phyloP scores from a whole-genome alignment of 2,329 filamentous ascomycete genomes.

The Daldinia sp. region DNA sequence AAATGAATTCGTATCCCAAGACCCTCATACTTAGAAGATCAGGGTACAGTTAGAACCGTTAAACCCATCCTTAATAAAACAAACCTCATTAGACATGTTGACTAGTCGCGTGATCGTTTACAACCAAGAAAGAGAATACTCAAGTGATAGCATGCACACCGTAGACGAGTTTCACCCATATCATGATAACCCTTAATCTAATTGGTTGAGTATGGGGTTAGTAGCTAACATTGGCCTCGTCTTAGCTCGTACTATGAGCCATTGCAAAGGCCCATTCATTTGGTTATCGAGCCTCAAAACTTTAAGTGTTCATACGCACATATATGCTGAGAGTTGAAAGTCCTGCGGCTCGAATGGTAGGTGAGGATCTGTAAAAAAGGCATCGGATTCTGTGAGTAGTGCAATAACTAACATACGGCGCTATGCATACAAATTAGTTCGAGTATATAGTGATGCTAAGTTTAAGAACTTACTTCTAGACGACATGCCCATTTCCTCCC shows the following conservation, averaged over 20 bases:
- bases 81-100: not conserved
- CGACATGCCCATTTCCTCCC: slow-evolving; percentile 52
- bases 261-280: not conserved
- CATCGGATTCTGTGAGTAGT: not conserved
- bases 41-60: not conserved
- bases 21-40: not conserved
- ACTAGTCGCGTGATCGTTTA: not conserved
- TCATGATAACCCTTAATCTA: not conserved
- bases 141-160: not conserved
- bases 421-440: slow-evolving; percentile 32
- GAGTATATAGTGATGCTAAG: not conserved
- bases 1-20: not conserved
- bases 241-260: not conserved
- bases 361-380: not conserved
- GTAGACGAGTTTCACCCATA: not conserved
- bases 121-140: not conserved
- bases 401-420: slow-evolving; percentile 10
- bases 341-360: not conserved
- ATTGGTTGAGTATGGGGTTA: not conserved
- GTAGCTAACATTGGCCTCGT: not conserved
- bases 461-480: slow-evolving; percentile 46
- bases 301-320: slow-evolving; percentile 3
- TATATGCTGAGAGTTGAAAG: not conserved
- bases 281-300: not conserved
- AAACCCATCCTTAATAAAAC: not conserved